Percentiles rank a stretch among this genome's conserved stretches.
Conservation (phyloP, 495 filamentous ascomycete genomes). For the Aspergillus taichungensis region DNA sequence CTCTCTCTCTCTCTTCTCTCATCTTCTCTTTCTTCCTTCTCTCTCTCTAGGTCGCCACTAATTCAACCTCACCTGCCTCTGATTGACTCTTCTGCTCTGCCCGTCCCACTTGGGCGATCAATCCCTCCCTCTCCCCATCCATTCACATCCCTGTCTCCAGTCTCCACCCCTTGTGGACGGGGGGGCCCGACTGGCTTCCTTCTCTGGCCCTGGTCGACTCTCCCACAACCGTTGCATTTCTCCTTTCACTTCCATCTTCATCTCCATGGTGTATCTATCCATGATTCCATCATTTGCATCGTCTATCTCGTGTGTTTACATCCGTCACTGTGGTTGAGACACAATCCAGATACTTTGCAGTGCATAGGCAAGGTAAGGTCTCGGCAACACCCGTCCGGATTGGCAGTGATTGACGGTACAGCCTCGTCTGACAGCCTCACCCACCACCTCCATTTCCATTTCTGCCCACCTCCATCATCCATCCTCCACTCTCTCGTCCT, state of each 20-base stretch:
- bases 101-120: neutral
- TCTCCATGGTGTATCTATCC: neutral
- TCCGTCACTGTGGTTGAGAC: no score
- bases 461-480: no score
- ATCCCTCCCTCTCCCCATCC: neutral
- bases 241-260: neutral
- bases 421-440: no score
- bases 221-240: no score
- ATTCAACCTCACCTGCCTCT: neutral
- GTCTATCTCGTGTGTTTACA: neutral
- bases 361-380: no score
- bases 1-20: neutral
- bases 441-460: no score
- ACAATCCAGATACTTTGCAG: no score
- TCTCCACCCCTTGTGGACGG: neutral
- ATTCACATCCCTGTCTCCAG: neutral
- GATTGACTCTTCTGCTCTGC: neutral
- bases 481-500: conserved; percentile 18
- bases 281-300: neutral
- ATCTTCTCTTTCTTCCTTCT: neutral
- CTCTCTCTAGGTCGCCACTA: neutral
- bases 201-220: no score
- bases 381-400: no score
- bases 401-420: no score
- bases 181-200: no score